Evolutionary conservation across 2,329 filamentous ascomycete species (phyloP).

Genomic region (Neurospora crassa): DNA sequence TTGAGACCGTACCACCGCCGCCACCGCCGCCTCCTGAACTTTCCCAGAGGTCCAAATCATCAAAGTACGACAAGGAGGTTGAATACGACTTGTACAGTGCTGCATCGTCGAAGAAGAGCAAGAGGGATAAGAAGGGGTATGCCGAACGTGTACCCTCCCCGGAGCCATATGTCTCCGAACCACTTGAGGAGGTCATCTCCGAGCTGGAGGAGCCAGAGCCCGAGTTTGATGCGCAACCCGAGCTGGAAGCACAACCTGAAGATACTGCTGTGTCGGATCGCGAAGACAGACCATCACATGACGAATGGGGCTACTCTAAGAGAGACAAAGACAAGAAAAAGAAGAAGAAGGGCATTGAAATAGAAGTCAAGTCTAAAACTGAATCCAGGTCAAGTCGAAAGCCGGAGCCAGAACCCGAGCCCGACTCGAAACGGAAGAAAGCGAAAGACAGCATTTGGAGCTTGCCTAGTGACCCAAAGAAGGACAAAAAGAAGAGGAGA

Average conservation of each 20-base stretch:
- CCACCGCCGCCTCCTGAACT: conserved; percentile 19
- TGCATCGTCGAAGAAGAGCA: conserved; percentile 28
- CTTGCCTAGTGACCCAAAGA: conserved; percentile 20
- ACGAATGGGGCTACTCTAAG: conserved; percentile 23
- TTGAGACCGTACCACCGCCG: conserved; percentile 31
- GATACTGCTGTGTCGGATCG: conserved; percentile 8
- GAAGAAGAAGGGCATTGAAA: conserved; percentile 13
- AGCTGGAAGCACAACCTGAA: conserved; percentile 20
- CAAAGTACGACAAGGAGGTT: conserved; percentile 24
- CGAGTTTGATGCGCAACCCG: conserved; percentile 24
- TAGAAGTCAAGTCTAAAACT: neutral
- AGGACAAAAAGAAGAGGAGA: conserved; percentile 26
- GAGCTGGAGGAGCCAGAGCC: conserved; percentile 18
- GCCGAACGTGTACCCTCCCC: conserved; percentile 12
- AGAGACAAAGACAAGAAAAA: conserved; percentile 20
- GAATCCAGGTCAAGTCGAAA: neutral
- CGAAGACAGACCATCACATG: conserved; percentile 20
- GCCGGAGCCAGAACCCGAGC: conserved; percentile 21
- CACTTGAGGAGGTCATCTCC: neutral
- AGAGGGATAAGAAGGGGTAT: conserved; percentile 24
- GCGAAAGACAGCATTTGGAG: conserved; percentile 23
- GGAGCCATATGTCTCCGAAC: conserved; percentile 1
- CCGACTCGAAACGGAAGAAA: conserved; percentile 28
- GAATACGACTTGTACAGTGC: conserved; percentile 17
- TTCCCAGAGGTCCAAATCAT: conserved; percentile 22